Base-by-base conservation (phyloP, 2,329 filamentous ascomycete species). In the Trichophyton mentagrophytes region DNA sequence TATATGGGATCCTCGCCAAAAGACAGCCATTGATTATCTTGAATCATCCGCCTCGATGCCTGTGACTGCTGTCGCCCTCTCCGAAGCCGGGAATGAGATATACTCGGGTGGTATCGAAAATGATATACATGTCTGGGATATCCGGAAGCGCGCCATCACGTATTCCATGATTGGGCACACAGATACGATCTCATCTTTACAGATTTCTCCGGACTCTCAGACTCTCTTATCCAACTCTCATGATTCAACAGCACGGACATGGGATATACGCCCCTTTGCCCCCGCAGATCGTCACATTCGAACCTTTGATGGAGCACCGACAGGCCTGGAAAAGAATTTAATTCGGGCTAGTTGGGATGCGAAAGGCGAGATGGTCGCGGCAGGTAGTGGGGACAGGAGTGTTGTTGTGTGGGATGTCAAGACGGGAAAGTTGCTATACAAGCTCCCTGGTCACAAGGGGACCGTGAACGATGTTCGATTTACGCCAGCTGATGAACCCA, bases 21-120 rank as follows among this genome's bases (percentile, higher is more conserved):
- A 96, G 74, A 84, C 89, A 60, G 92, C 90, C 0, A 83, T 88
- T 61, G 89, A 95, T 68, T 90, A 91, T 67, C 87, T 97, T 64
- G 85, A 92, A 70, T 55, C 51, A 7, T 36, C 51, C 25, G 96
- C 91, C 0, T 87, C 93, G 63, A 95, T 95, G 63, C 93, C 93
- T 1, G 85, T 99, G 61, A 97, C 93, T 1, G 88, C 92, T 0
- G 84, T 97, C 4, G 89, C 90, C 15, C 79, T 97, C n/a, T 87
- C 91, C 0, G 90, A 96, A 72, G 90, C 92, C 1, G 93, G 93
- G 17, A 96, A 96, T 71, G 93, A 97, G 76, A 84, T 99, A 27
- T 99, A 93, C 73, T 88, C 89, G 5, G 92, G 92, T 55, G 89
- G 91, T 22, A 96, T 99, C 67, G 93, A 97, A 76, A 96, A 97